Base-by-base conservation (phyloP, 2,329 filamentous ascomycete genomes). In the Penicillium psychrosexuale region DNA sequence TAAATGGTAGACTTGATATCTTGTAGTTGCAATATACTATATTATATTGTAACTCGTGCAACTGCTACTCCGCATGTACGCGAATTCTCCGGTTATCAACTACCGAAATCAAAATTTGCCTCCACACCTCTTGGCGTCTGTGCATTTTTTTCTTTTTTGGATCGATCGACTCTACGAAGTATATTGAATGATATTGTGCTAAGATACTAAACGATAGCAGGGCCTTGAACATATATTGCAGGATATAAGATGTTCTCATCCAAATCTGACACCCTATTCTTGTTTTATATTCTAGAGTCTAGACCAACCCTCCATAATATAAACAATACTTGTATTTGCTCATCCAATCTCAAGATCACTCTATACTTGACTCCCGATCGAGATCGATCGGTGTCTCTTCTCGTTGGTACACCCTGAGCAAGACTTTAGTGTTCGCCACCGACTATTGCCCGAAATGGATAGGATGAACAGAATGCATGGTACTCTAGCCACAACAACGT, bases 51-150 rank as follows among this genome's bases (percentile, higher is more conserved):
- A 19, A 8, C 15, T 49, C 27, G 30, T 39, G n/a, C 30, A 40
- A 22, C 12, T 8, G n/a, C 30, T 44, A 34, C 19, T 19, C 19
- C 19, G 19, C 2, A 1, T 8, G n/a, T 9, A 24, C 22, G 3
- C 3, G 34, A 45, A 51, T 39, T 54, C 40, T 45, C 47, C 52
- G 51, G 38, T 31, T 49, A 36, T 36, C 7, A 33, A 48, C 44
- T 28, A 31, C 51, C 39, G 52, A 54, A 54, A 54, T 54, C 52
- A 51, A 45, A 47, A 54, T 54, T 54, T 28, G 12, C n/a, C 33
- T 34, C 19, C 8, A 9, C n/a, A 50, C 17, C 2, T 22, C 31
- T 33, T 38, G 39, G 33, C 27, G 15, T 33, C 30, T 8, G 50
- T 53, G 22, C 37, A 24, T 17, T 11, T 30, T 22, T 13, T 7